Evolutionary conservation across 129 eudicot genomes (phyloP).

Genomic region (Pulicaria dysenterica): DNA sequence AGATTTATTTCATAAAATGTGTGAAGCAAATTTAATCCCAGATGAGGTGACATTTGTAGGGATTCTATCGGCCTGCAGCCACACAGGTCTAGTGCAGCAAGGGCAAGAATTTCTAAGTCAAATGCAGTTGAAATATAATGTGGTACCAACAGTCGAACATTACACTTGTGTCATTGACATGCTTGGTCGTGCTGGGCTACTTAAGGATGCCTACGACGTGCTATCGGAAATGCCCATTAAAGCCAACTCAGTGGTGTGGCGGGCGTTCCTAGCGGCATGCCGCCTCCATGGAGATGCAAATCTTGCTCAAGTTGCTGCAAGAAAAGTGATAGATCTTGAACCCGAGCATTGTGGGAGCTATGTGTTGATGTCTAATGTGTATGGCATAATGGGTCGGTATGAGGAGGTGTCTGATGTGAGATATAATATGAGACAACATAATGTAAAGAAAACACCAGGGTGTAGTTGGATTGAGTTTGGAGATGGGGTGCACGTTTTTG

Average conservation of each 20-base stretch:
- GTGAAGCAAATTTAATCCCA: slow-evolving; percentile 42
- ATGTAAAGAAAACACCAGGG: slow-evolving; percentile 71
- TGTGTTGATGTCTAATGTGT: slow-evolving; percentile 82
- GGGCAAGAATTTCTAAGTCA: slow-evolving; percentile 56
- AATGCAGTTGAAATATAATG: slow-evolving; percentile 51
- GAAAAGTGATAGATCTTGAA: slow-evolving; percentile 57
- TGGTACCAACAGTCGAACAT: slow-evolving; percentile 65
- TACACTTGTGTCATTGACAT: slow-evolving; percentile 80
- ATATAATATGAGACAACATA: slow-evolving; percentile 64
- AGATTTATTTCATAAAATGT: slow-evolving; percentile 51
- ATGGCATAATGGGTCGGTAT: slow-evolving; percentile 66
- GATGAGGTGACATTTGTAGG: slow-evolving; percentile 79
- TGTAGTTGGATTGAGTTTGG: slow-evolving; percentile 84
- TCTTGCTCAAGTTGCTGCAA: slow-evolving; percentile 72
- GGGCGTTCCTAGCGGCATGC: slow-evolving; percentile 76
- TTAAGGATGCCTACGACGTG: slow-evolving; percentile 66
- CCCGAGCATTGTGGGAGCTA: slow-evolving; percentile 87
- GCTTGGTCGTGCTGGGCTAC: slow-evolving; percentile 85
- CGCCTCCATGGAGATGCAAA: slow-evolving; percentile 60
- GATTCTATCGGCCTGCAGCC: slow-evolving; percentile 72
- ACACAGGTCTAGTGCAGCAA: slow-evolving; percentile 57
- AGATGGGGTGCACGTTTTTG: slow-evolving; percentile 58
- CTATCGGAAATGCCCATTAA: slow-evolving; percentile 59
- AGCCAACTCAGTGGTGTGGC: slow-evolving; percentile 73
- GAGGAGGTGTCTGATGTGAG: slow-evolving; percentile 67